Evolutionary conservation across 192 early-diverging fungal genomes (phyloP), one percentile per base, ranked within the genome.

Genomic region (Globomyces pollinis-pini): DNA sequence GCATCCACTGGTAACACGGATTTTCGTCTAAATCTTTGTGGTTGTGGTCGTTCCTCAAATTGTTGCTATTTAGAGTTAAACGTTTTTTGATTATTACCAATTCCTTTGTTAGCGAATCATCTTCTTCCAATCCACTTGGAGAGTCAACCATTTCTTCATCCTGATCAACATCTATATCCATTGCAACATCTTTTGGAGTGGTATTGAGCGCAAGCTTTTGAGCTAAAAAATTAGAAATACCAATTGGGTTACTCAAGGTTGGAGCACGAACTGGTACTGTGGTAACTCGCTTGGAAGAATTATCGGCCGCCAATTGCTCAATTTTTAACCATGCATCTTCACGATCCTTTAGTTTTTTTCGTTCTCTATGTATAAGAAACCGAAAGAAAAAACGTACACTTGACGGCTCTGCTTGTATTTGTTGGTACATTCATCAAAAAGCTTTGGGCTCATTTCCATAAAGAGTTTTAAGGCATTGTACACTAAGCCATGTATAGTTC

Each of bases 381-480:
- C n/a, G n/a, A n/a, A n/a, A n/a, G n/a, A 8, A 18, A 23, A 12
- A 26, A 35, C 28, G 12, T 76, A 93, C 90, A 81, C 64, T 74
- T 94, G 88, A 20, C 91, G 85, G 59, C 84, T 84, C 38, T 85
- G 84, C 67, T 93, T 94, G 82, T 89, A 96, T 59, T 96, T 85
- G 57, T 85, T 81, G 9, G 93, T 86, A 72, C 93, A 99, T 59
- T 93, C 85, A 68, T 99, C 94, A 83, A 98, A 99, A 44, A 99
- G 69, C 52, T 87, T 86, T 31, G 94, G 92, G 74, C 88, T 88
- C 38, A 93, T 91, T 44, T 96, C 91, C 85, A 98, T 95, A 70
- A 98, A 94, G 52, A 96, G 81, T 59, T 98, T 96, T 43, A 99
- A 75, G 3, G 95, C 93, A 62, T 93, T 92, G 73, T 94, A 99